Evolutionary conservation across 2,329 filamentous ascomycete species (phyloP).

Genomic region (Fusarium illudens): DNA sequence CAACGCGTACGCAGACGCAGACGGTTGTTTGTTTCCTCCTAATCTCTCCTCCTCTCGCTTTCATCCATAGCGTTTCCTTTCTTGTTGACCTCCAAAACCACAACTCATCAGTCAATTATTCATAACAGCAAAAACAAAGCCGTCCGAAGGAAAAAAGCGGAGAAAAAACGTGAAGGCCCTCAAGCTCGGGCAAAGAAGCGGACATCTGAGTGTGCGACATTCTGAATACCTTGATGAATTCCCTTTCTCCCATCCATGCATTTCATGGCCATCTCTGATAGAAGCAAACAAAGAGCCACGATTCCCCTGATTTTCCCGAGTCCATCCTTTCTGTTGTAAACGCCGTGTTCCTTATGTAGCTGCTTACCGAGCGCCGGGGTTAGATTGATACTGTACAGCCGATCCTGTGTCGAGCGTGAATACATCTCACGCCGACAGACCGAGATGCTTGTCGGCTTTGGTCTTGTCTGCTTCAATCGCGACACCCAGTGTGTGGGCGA

Average conservation of each 20-base stretch:
- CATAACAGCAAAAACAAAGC: constrained; percentile 16
- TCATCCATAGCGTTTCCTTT: not conserved
- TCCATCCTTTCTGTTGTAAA: constrained; percentile 41
- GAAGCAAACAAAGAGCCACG: constrained; percentile 27
- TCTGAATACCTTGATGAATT: constrained; percentile 8
- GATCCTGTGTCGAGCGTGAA: constrained; percentile 10
- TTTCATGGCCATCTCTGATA: constrained; percentile 14
- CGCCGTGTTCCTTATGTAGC: constrained; percentile 39
- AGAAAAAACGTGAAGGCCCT: constrained; percentile 6
- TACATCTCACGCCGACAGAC: constrained; percentile 26
- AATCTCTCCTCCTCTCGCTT: not conserved
- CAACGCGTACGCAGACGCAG: not conserved
- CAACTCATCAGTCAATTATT: constrained; percentile 30
- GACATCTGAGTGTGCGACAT: constrained; percentile 2
- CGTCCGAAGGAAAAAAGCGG: constrained; percentile 13
- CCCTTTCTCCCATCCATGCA: constrained; percentile 31
- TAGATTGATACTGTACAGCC: constrained; percentile 40
- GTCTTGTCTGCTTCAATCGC: constrained; percentile 50
- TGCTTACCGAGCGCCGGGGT: constrained; percentile 29
- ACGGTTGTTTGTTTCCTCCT: not conserved
- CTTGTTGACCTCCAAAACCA: constrained; percentile 15
- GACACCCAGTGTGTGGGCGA: constrained; percentile 66
- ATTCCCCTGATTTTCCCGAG: constrained; percentile 36
- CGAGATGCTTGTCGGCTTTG: constrained; percentile 27
- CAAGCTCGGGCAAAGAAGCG: constrained; percentile 6